These are phyloP conservation scores for Fusarium armeniacum DNA, from an alignment of 2,329 filamentous ascomycete species.

Conservation along the genomic window DNA sequence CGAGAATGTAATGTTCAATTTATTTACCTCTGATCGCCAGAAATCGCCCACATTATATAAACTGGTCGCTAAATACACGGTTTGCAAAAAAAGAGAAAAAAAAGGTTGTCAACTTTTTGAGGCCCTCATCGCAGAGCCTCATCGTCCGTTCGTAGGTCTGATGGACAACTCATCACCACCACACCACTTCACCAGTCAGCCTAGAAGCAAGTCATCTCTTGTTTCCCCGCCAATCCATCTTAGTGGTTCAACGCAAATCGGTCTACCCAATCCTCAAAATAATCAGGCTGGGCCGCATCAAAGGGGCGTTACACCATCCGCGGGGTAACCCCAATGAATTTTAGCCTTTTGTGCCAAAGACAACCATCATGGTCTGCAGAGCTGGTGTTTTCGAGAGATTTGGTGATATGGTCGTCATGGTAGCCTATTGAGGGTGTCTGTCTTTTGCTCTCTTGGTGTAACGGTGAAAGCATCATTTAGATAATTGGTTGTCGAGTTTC, in stretches of 20 bases:
- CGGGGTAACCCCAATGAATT: slow-evolving; percentile 48
- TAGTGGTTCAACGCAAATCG: slow-evolving; percentile 22
- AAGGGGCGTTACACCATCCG: slow-evolving; percentile 42
- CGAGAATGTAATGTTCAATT: slow-evolving; percentile 29
- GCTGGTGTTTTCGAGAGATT: slow-evolving; percentile 5
- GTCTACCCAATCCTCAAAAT: slow-evolving; percentile 38
- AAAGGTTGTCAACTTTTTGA: slow-evolving; percentile 28
- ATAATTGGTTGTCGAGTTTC: slow-evolving; percentile 39
- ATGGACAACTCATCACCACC: slow-evolving; percentile 50
- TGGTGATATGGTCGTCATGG: neutral
- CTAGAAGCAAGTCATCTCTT: slow-evolving; percentile 36
- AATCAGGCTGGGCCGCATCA: slow-evolving; percentile 45
- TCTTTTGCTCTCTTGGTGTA: slow-evolving; percentile 13
- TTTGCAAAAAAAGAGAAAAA: neutral
- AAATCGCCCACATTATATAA: slow-evolving; percentile 44
- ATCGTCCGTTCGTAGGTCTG: slow-evolving; percentile 35
- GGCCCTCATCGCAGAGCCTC: slow-evolving; percentile 46
- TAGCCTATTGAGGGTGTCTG: slow-evolving; percentile 8
- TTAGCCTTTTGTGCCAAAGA: slow-evolving; percentile 18
- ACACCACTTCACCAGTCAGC: slow-evolving; percentile 39
- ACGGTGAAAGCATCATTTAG: slow-evolving; percentile 27
- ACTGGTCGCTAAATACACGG: slow-evolving; percentile 29
- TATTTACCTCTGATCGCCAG: slow-evolving; percentile 27
- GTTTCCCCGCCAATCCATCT: slow-evolving; percentile 27
- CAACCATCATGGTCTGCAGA: slow-evolving; percentile 34